Base-by-base conservation (phyloP, 73 alveolate species). In the Paramecium bursaria region DNA sequence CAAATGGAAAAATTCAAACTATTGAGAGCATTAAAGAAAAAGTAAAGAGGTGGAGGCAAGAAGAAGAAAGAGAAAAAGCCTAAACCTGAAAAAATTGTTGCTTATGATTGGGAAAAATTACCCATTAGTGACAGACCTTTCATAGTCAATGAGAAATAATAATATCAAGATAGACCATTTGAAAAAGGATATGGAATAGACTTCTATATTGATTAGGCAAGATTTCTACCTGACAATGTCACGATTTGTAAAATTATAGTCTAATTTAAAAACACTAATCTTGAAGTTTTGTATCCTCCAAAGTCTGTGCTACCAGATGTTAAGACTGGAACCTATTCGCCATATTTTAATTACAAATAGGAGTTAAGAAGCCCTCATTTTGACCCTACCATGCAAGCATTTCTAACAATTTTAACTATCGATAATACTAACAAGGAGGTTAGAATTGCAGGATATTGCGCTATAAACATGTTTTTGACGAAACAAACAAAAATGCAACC, bases 221-320 rank as follows among this genome's bases (percentile, higher is more conserved):
- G 98, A 48, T 94, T 92, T 50, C 75, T 92, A 15, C 98, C 98
- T 23, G 98, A 94, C 52, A 94, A 94, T 87, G 93, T 86, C 3
- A 92, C 97, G 3, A 90, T 90, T 5, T 73, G 96, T 22, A 94
- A 92, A 74, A 50, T 87, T 21, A 49, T 75, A 10, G 30, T 94
- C 35, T 14, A 85, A 48, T 87, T 93, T 7, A 86, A 74, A 46
- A 90, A 87, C 21, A 74, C 85, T 42, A 93, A 94, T 61, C 75
- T 85, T 26, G 90, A 87, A 42, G 53, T 74, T 31, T 46, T 94
- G 3, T 88, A 75, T 23, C 90, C 88, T 10, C 60, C 95, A 1
- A 95, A 91, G 15, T 94, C 91, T 0, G 93, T 92, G 0, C 50
- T 93, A 3, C 95, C 98, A 30, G 97, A 94, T 50, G 54, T 85